phyloP scores from a whole-genome alignment of 1,139 yeast species.

The Debaryomycetaceae sp. region DNA sequence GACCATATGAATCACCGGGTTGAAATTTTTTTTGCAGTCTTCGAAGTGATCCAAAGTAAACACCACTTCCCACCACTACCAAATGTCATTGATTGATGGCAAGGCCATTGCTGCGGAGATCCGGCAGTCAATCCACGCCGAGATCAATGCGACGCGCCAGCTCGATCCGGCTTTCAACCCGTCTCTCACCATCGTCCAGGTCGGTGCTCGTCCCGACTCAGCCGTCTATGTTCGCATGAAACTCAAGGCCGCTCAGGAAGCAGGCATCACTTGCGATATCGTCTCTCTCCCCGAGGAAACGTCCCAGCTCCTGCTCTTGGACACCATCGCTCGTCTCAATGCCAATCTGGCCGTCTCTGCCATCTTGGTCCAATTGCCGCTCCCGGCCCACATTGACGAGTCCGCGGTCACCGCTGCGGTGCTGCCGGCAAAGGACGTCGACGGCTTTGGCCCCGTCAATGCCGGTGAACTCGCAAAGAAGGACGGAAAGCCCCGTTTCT shows the following conservation, averaged over 20 bases:
- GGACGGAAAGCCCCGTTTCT: slow-evolving; percentile 73
- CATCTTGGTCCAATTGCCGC: slow-evolving; percentile 80
- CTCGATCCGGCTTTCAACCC: slow-evolving; percentile 61
- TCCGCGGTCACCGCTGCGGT: slow-evolving; percentile 70
- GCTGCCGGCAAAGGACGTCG: slow-evolving; percentile 76
- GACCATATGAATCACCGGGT: too few relatives aligned
- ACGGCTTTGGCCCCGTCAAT: slow-evolving; percentile 86
- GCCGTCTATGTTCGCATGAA: slow-evolving; percentile 94
- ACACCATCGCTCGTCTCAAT: slow-evolving; percentile 53
- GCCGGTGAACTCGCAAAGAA: slow-evolving; percentile 88
- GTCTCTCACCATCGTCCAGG: slow-evolving; percentile 74
- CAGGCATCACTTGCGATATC: slow-evolving; percentile 63
- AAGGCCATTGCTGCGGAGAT: slow-evolving; percentile 53
- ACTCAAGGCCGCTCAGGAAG: slow-evolving; percentile 81
- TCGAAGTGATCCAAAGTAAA: too few relatives aligned
- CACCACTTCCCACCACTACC: too few relatives aligned
- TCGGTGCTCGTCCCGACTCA: slow-evolving; percentile 84
- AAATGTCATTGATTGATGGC: slow-evolving; percentile 70
- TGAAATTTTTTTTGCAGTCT: too few relatives aligned
- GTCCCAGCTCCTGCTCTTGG: slow-evolving; percentile 48
- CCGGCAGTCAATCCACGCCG: slow-evolving; percentile 39
- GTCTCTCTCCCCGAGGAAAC: slow-evolving; percentile 55
- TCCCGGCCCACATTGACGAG: slow-evolving; percentile 78
- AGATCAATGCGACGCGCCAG: slow-evolving; percentile 45
- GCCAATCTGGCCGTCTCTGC: slow-evolving; percentile 70